A percentile compares a stretch with the other conserved stretches of the same genome.
Conservation (phyloP, 352 stramenopile species). For the Elongisporangium undulatum region DNA sequence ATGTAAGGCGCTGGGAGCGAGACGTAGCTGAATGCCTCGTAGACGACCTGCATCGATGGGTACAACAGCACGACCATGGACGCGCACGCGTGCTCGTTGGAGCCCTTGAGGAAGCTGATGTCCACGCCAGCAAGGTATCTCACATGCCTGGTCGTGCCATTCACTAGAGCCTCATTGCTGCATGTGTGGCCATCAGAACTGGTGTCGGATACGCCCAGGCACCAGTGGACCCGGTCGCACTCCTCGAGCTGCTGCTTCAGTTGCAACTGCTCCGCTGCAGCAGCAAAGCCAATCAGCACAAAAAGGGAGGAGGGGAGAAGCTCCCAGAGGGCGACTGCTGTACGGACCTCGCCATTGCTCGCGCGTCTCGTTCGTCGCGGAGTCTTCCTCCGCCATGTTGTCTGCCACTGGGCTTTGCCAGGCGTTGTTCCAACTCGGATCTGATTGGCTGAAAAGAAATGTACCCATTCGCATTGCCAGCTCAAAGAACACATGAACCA, state of each 20-base stretch:
- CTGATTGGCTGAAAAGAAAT: neutral
- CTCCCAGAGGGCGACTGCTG: neutral
- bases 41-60: slow-evolving; percentile 54
- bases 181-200: neutral
- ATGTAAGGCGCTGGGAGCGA: slow-evolving; percentile 79
- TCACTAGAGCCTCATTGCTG: slow-evolving; percentile 1
- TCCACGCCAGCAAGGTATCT: slow-evolving; percentile 67
- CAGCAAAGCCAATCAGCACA: neutral
- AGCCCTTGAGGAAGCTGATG: slow-evolving; percentile 82
- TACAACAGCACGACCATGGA: slow-evolving; percentile 78
- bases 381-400: neutral
- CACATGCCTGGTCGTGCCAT: slow-evolving; percentile 12
- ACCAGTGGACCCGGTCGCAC: slow-evolving; percentile 39
- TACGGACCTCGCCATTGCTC: neutral
- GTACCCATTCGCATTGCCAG: neutral
- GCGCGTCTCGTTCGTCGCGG: neutral
- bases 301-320: neutral
- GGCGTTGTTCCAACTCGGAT: neutral
- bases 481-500: too few species aligned
- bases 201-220: slow-evolving; percentile 8
- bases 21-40: slow-evolving; percentile 84
- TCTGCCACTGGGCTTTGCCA: neutral
- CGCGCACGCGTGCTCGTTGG: slow-evolving; percentile 74
- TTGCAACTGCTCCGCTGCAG: slow-evolving; percentile 40
- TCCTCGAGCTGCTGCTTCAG: slow-evolving; percentile 54